Evolutionary conservation across 2,329 filamentous ascomycete genomes (phyloP), one percentile per base, ranked within the genome.

Genomic region (Fusarium pilosicola): DNA sequence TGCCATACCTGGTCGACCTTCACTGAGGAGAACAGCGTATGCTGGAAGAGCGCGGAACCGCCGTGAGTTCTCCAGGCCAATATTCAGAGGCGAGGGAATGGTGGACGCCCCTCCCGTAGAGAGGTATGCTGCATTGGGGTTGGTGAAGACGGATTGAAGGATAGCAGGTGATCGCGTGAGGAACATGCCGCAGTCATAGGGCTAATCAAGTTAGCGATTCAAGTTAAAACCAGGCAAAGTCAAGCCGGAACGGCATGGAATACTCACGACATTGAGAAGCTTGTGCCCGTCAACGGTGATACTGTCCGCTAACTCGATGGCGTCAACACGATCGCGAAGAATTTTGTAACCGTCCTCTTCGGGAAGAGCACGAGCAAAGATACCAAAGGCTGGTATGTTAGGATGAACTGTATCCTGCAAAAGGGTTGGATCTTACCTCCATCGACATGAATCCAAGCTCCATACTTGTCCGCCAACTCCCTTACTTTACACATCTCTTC

Each of bases 181-280:
- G 86, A 97, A 97, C 82, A 98, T 92, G 48, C 95, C 96, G 77
- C 92, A 95, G 81, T 98, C 96, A 77, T 98, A 98, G 1, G 96
- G 95, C 87, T 91, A 60, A 30, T 32, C 56, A 57, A 38, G 51
- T 78, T 51, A 74, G 70, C 17, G 28, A 55, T 18, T 13, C n/a
- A 24, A 14, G 48, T 11, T 17, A 20, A 14, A 41, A 39, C 11
- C 11, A 13, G 24, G 8, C 49, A 15, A 14, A 20, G 14, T 34
- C 22, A 34, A 45, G 34, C n/a, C 46, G 24, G 24, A 63, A 49
- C 24, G 70, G 28, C 20, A 38, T 36, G 34, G 17, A 30, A n/a
- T 28, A 86, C 89, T 68, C 81, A 91, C 90, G 51, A 97, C 94
- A 75, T 98, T 98, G 69, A 98, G 88, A n/a, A 97, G 84, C 79